These are phyloP conservation scores for Limtongozyma cylindracea DNA, from an alignment of 805 yeast genomes.

Conservation along the genomic window DNA sequence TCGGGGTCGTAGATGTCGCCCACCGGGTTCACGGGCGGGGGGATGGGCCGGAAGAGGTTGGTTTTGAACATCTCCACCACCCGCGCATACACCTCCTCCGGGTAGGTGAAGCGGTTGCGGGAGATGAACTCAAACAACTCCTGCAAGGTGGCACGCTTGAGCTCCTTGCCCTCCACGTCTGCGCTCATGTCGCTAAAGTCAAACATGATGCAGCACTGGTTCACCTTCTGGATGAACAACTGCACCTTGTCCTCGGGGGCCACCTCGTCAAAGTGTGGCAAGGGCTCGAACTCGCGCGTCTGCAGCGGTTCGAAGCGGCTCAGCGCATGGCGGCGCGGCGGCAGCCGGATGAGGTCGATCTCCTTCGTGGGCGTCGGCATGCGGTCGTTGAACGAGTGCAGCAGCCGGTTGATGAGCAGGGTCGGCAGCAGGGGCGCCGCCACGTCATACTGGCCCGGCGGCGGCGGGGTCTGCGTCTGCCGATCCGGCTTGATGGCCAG, in stretches of 20 bases:
- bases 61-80: conserved; percentile 76
- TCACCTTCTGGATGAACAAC: conserved; percentile 67
- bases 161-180: conserved; percentile 81
- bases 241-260: conserved; percentile 53
- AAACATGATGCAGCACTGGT: conserved; percentile 85
- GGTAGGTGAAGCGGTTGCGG: conserved; percentile 57
- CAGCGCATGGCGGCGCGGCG: conserved; percentile 78
- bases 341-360: conserved; percentile 51
- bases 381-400: conserved; percentile 13
- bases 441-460: too few species aligned
- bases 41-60: conserved; percentile 85
- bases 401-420: too few species aligned
- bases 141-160: conserved; percentile 65
- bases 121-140: conserved; percentile 79
- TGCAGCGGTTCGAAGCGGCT: conserved; percentile 61
- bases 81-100: conserved; percentile 75
- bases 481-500: too few species aligned
- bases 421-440: too few species aligned
- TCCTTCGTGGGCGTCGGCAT: conserved; percentile 38
- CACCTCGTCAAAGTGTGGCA: conserved; percentile 78
- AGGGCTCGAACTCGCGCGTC: conserved; percentile 27
- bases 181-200: conserved; percentile 86
- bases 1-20: conserved; percentile 96
- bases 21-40: conserved; percentile 93
- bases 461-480: too few species aligned